Conservation (phyloP, 1,284 basidiomycete species). For the Ceratobasidium sp. region DNA sequence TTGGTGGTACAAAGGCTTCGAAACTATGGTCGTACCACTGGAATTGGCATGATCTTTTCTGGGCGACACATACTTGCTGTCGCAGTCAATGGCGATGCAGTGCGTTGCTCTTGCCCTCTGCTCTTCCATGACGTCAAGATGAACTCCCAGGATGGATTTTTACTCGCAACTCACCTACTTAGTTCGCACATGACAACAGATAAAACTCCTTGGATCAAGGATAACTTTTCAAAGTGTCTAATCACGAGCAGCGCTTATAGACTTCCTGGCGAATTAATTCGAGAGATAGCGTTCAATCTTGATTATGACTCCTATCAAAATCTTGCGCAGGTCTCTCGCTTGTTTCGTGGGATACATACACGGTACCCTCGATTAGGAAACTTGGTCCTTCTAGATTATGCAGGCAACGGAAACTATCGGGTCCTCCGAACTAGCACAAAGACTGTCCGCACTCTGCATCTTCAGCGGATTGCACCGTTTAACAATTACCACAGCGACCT, state of each 20-base stretch:
- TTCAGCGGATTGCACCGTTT: no score
- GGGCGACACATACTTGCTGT: neutral
- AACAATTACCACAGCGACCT: no score
- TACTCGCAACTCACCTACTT: constrained; percentile 1
- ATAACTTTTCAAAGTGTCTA: no score
- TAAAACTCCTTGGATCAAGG: neutral
- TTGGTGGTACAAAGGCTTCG: neutral
- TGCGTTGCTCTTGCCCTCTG: neutral
- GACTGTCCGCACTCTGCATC: no score
- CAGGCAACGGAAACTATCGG: no score
- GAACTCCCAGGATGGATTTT: neutral
- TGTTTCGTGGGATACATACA: no score
- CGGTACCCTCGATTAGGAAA: no score
- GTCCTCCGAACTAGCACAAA: no score
- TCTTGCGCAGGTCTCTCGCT: no score
- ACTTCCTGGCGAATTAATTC: neutral
- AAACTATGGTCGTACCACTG: neutral
- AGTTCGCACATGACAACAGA: neutral
- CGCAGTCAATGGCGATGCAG: neutral
- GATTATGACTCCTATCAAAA: neutral
- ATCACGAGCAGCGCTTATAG: neutral
- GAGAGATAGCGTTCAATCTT: neutral
- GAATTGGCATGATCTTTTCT: neutral
- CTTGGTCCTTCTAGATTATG: no score
- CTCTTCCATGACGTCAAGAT: neutral